These are phyloP conservation scores for Fusarium sp. DNA, from an alignment of 2,329 filamentous ascomycete species.

Conservation along the genomic window DNA sequence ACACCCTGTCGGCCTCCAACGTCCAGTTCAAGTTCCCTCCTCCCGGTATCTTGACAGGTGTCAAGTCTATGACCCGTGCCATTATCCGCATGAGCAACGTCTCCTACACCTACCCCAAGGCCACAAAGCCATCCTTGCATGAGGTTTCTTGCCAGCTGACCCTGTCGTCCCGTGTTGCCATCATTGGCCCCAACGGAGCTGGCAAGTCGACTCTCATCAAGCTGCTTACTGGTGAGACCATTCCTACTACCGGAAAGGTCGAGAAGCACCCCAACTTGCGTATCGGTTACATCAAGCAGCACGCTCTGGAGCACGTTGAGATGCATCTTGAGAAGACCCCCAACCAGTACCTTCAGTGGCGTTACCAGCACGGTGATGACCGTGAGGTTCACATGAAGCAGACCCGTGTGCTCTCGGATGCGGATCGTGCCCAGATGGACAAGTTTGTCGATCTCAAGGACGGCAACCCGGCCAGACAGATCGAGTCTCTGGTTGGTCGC, in stretches of 20 bases:
- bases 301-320: constrained; percentile 98
- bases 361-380: constrained; percentile 96
- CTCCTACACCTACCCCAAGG: constrained; percentile 92
- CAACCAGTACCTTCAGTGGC: constrained; percentile 99
- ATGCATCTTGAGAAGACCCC: constrained; percentile 99
- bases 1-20: constrained; percentile 88
- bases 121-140: constrained; percentile 84
- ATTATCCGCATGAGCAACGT: constrained; percentile 96
- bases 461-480: constrained; percentile 78
- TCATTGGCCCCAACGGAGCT: constrained; percentile 97
- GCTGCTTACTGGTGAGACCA: constrained; percentile 90
- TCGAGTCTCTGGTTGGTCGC: constrained; percentile 92
- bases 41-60: constrained; percentile 91
- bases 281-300: constrained; percentile 99
- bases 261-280: constrained; percentile 99
- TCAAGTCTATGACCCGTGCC: constrained; percentile 93
- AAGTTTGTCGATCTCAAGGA: constrained; percentile 87
- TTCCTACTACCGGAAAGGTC: constrained; percentile 85
- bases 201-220: constrained; percentile 99
- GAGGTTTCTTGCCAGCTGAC: constrained; percentile 90
- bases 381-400: constrained; percentile 98
- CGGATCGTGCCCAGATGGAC: constrained; percentile 91
- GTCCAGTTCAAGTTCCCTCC: constrained; percentile 98
- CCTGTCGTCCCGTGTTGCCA: constrained; percentile 91
- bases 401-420: constrained; percentile 86